phyloP scores from a whole-genome alignment of 306 rosid species.

The Cucurbita maxima region DNA sequence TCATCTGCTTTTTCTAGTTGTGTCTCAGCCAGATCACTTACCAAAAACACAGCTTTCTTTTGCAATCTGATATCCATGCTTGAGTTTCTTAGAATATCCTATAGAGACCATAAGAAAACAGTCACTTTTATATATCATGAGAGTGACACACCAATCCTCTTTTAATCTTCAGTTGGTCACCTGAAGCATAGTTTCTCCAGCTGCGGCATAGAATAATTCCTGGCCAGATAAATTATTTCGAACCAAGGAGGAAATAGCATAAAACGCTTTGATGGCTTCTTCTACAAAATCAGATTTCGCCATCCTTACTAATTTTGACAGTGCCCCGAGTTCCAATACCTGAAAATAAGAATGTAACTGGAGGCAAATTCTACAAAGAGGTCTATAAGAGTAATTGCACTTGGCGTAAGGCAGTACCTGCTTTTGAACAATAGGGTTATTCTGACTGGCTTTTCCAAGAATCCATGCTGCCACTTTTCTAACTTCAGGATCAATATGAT shows the following conservation, averaged over 20 bases:
- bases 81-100: constrained; percentile 55
- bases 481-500: constrained; percentile 42
- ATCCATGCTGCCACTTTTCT: constrained; percentile 76
- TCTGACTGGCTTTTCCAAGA: constrained; percentile 75
- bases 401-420: constrained; percentile 29
- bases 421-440: constrained; percentile 61
- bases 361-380: not conserved
- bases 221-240: constrained; percentile 47
- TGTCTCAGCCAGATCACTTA: constrained; percentile 56
- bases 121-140: not conserved
- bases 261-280: constrained; percentile 75
- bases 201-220: constrained; percentile 49
- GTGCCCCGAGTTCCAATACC: constrained; percentile 62
- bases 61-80: constrained; percentile 48
- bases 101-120: constrained; percentile 4
- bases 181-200: constrained; percentile 52
- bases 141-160: not conserved
- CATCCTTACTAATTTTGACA: constrained; percentile 52
- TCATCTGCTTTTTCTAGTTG: constrained; percentile 33
- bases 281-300: constrained; percentile 44
- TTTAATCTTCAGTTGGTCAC: constrained; percentile 21
- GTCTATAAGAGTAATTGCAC: not conserved
- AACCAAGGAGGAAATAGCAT: constrained; percentile 73
- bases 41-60: constrained; percentile 53
- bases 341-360: constrained; percentile 6